Base-by-base conservation (phyloP, 2,329 filamentous ascomycete species). In the Beauveria scarabaeidicola region DNA sequence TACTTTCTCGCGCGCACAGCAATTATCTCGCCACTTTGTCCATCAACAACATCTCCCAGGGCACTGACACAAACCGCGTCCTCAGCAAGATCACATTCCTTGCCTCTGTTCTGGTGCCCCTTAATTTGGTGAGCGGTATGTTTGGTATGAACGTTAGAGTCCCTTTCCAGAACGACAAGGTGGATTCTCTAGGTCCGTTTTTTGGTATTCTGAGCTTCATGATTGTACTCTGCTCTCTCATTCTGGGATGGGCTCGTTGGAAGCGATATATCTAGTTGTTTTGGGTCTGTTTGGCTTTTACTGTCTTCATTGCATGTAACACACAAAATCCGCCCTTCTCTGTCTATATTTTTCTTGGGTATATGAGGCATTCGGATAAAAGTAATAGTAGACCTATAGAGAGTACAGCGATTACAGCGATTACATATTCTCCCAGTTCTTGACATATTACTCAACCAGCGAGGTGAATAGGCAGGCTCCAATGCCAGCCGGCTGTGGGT, bases 21-120 rank as follows among this genome's bases (percentile, higher is more conserved):
- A 99, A 97, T 73, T 97, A 99, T 70, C 82, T 99, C 41, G 93
- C 94, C 1, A 94, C 97, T 70, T 84, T 97, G 63, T 93, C 89
- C 43, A 92, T 97, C 67, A 91, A 95, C 72, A 93, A 90, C 73
- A 90, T 96, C 67, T 85, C 88, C 1, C 87, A 96, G 72, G 92
- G 92, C 27, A 96, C 92, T 61, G 82, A 86, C 65, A 91, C 91
- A 58, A 97, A 97, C 76, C 84, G 88, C 64, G 88, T 93, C 7
- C 83, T 99, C 13, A 92, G 91, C 76, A 96, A 97, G 77, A 94
- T 99, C 67, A 99, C 94, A 0, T 84, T 97, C 61, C 80, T 97
- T 64, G 94, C 91, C 0, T 96, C 93, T 3, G 90, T 99, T 65
- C 83, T 99, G n/a, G 92, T 99, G 61, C 94, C 94, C 3, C 84